Evolutionary conservation across 2,329 filamentous ascomycete species (phyloP).

Genomic region (Aspergillus fructus): DNA sequence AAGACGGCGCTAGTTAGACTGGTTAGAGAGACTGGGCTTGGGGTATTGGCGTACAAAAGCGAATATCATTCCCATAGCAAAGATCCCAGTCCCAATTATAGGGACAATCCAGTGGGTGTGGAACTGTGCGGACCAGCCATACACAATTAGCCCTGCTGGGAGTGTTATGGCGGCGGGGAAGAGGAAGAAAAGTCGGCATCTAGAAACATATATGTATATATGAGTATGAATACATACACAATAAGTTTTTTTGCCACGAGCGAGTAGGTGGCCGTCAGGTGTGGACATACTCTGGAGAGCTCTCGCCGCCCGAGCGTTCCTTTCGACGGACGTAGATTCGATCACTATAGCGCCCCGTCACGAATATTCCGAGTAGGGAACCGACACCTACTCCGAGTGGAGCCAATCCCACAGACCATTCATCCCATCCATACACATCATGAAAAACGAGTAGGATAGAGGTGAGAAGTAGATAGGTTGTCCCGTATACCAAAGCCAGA

Average conservation of each 20-base stretch:
- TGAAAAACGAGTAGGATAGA: conserved; percentile 12
- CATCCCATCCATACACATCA: conserved; percentile 10
- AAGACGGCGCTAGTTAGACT: too few species aligned
- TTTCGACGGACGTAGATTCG: conserved; percentile 25
- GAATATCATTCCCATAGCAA: conserved; percentile 59
- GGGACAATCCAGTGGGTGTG: conserved; percentile 57
- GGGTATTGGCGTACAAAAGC: conserved; percentile 53
- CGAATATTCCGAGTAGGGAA: conserved; percentile 30
- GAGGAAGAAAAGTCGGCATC: too few species aligned
- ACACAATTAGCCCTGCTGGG: too few species aligned
- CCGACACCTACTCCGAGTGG: conserved; percentile 51
- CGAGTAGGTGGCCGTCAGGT: too few species aligned
- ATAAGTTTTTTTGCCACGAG: too few species aligned
- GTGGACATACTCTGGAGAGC: too few species aligned
- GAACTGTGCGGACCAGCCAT: conserved; percentile 56
- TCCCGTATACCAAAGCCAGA: neutral
- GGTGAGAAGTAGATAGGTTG: conserved; percentile 16
- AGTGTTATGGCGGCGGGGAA: too few species aligned
- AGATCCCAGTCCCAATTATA: conserved; percentile 57
- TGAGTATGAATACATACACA: too few species aligned
- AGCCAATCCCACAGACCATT: conserved; percentile 28
- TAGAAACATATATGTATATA: too few species aligned
- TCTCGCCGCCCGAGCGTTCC: conserved; percentile 35
- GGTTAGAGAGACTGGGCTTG: too few species aligned
- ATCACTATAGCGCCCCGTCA: conserved; percentile 35